Base-by-base conservation (phyloP, 2,329 filamentous ascomycete species). In the Botryosphaeria dothidea region DNA sequence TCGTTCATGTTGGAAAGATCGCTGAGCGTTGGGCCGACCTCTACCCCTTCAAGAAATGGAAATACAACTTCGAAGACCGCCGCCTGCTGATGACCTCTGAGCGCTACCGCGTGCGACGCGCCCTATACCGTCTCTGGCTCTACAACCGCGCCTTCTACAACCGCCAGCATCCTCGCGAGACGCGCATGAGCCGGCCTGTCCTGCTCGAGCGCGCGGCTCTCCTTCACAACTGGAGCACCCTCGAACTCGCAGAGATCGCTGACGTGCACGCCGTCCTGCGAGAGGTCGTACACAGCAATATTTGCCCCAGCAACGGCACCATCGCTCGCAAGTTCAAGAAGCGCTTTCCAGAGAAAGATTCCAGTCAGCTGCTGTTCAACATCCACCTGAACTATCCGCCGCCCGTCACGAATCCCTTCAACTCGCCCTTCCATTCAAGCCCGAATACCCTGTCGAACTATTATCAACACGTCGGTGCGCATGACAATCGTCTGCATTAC, bases 31-130 rank as follows among this genome's bases (percentile, higher is more conserved):
- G 85, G 83, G 84, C 84, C 70, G 79, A 81, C n/a, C 81, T 88
- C n/a, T 89, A 88, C 69, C 85, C 85, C 0, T 80, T 84, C 71
- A 86, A 87, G 74, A 87, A 87, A 72, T 89, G 86, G 86, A 87
- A 86, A 69, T 71, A 78, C 64, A 81, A 86, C 68, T 87, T 79
- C 67, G 82, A 83, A 64, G 78, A 82, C 64, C 82, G 86, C 9
- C 84, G 86, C 9, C 78, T 85, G 2, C 75, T 89, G 54, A 82
- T 79, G 0, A 66, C 68, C 38, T 66, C 77, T 2, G 86, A 89
- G 71, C 80, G 82, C 3, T 82, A 80, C 57, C 77, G 78, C 5
- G 70, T 88, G 11, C 81, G 86, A 11, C 81, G 85, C 45, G 86
- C 86, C 9, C 75, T 88, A 9, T 89, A 88, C 71, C 82, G 86